Evolutionary conservation across 169 alveolate genomes (phyloP), one percentile per base, ranked within the genome.

Genomic region (Neospora caninum): DNA sequence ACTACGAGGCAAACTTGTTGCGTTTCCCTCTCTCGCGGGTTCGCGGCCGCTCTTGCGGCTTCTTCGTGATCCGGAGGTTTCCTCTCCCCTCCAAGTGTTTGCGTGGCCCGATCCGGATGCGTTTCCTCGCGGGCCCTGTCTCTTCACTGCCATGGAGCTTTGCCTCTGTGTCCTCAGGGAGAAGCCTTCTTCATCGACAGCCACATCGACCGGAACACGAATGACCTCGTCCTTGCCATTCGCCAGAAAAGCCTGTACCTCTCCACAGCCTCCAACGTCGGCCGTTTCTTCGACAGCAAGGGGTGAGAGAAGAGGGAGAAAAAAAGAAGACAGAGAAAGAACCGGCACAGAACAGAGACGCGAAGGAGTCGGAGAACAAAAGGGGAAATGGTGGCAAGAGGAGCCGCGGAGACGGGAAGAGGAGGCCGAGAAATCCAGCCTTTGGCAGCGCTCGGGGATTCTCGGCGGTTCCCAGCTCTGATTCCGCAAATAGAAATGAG

Each of bases 221-320:
- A 82, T 16, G 89, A 82, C 25, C 89, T 82, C 38, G 67, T 82
- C 36, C 67, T 82, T 20, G 89, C 89, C 6, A 31, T 82, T 0
- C 89, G 89, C 13, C 89, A 82, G 41, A 82, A 82, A 43, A 31
- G 39, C 36, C 29, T n/a, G 22, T 43, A 18, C 38, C 69, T 82
- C 64, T 82, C 89, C 29, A 42, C 89, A 13, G 54, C 67, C 89
- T 39, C 89, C 38, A 82, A 41, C 89, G 69, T 82, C 38, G 89
- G 89, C 34, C 53, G 41, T 1, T 82, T 82, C 64, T 82, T 82
- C 27, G 89, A 82, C 41, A 9, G 39, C 34, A 42, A 82, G 39
- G 89, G 89, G 89, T 82, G 41, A 82, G 89, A 41, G n/a, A 18
- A 69, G 82, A 69, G 16, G 38, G n/a, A 64, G n/a, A 64, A 18